These are phyloP conservation scores for Cytospora chrysosperma DNA, from an alignment of 2,329 filamentous ascomycete species.

Conservation along the genomic window DNA sequence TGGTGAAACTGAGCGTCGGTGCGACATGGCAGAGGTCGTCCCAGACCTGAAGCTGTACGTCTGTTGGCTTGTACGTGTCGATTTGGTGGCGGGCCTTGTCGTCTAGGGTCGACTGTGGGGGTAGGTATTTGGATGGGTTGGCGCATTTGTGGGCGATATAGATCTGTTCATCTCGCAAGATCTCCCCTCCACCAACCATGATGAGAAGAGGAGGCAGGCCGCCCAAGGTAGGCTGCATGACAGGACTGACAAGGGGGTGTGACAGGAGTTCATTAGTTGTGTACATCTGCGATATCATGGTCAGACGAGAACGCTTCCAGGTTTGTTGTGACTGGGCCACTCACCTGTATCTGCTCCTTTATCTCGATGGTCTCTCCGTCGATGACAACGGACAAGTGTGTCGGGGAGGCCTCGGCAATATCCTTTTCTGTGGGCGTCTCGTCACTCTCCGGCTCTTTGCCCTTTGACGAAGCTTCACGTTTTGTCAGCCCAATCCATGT, in stretches of 20 bases:
- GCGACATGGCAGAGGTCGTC: slow-evolving; percentile 92
- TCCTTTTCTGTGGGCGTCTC: slow-evolving; percentile 23
- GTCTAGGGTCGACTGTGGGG: slow-evolving; percentile 61
- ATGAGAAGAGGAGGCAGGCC: slow-evolving; percentile 86
- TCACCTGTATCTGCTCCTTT: slow-evolving; percentile 88
- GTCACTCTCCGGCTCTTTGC: slow-evolving; percentile 1
- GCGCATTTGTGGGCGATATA: slow-evolving; percentile 94
- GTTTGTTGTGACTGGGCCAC: slow-evolving; percentile 21
- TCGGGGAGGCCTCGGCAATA: slow-evolving; percentile 26
- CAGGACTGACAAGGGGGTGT: slow-evolving; percentile 87
- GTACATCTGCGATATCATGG: slow-evolving; percentile 50
- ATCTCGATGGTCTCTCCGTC: slow-evolving; percentile 70
- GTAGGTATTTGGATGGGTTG: slow-evolving; percentile 74
- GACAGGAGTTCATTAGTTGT: slow-evolving; percentile 80
- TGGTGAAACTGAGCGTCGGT: slow-evolving; percentile 90
- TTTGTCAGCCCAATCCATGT: slow-evolving; percentile 34
- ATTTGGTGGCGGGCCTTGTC: slow-evolving; percentile 60
- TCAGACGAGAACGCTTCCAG: slow-evolving; percentile 24
- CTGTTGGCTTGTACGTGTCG: slow-evolving; percentile 72
- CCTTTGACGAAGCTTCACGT: slow-evolving; percentile 12
- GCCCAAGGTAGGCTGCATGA: slow-evolving; percentile 83
- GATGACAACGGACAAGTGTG: slow-evolving; percentile 61
- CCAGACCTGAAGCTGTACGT: slow-evolving; percentile 95
- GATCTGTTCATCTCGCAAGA: slow-evolving; percentile 90
- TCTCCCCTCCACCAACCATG: slow-evolving; percentile 82